Conservation (phyloP, 768 basidiomycete genomes). For the Termitomyces eurrhizus region DNA sequence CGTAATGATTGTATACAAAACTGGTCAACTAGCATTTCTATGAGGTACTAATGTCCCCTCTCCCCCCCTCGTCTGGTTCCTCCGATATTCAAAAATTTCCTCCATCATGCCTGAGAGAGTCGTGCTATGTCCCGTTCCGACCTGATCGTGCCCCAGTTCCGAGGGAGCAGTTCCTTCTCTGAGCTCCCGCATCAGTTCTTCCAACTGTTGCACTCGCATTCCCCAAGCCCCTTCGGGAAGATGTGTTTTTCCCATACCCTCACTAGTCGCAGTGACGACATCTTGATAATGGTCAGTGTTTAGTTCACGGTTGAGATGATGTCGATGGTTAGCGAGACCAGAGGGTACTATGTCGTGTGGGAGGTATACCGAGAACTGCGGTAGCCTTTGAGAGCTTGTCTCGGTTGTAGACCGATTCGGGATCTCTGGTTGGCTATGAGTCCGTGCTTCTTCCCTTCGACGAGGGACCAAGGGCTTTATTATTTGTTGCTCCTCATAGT, state of each 20-base stretch:
- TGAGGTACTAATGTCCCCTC: neutral
- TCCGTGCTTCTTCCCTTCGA: neutral
- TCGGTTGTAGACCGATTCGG: neutral
- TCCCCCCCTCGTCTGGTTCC: neutral
- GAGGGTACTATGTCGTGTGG: neutral
- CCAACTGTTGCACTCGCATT: constrained; percentile 4
- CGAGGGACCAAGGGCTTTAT: neutral
- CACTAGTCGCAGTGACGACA: too few relatives aligned
- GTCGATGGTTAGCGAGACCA: neutral
- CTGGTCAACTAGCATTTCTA: neutral
- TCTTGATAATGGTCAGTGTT: neutral
- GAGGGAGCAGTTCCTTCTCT: neutral
- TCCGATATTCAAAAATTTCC: neutral
- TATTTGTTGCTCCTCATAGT: neutral
- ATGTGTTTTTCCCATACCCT: neutral
- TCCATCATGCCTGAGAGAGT: constrained; percentile 1
- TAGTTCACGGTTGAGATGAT: too few relatives aligned
- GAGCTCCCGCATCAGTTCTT: constrained; percentile 6
- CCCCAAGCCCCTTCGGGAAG: neutral
- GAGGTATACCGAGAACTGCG: neutral
- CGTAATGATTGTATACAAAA: neutral
- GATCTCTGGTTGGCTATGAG: too few relatives aligned
- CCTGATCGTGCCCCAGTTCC: neutral
- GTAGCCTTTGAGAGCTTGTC: neutral
- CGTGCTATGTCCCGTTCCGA: constrained; percentile 4